A percentile compares a stretch with the other conserved stretches of the same genome.
phyloP scores from a whole-genome alignment of 768 basidiomycete genomes.

The Hypsizygus marmoreus region DNA sequence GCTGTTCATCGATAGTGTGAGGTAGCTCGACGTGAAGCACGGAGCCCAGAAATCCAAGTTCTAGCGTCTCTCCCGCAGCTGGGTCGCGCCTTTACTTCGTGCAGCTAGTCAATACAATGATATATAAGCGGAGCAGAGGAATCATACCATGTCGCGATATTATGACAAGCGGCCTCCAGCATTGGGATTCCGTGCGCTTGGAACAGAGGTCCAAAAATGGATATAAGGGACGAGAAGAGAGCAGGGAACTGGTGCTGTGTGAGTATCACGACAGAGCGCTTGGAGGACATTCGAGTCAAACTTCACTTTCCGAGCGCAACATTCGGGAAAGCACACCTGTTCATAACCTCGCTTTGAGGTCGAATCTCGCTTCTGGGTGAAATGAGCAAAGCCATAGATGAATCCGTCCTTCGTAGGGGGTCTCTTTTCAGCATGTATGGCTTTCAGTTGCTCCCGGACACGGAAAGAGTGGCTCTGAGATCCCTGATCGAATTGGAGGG shows the following conservation, averaged over 20 bases:
- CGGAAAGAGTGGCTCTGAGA: conserved; percentile 86
- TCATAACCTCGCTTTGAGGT: conserved; percentile 76
- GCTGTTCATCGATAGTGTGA: conserved; percentile 66
- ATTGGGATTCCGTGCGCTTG: conserved; percentile 75
- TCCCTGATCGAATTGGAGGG: conserved; percentile 81
- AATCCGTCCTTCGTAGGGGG: conserved; percentile 59
- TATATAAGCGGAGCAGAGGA: background rate
- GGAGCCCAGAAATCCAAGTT: conserved; percentile 83
- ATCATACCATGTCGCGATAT: conserved; percentile 80
- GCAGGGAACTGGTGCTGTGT: conserved; percentile 81
- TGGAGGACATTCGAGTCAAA: conserved; percentile 6
- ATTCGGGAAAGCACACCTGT: conserved; percentile 50
- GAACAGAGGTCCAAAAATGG: conserved; percentile 74
- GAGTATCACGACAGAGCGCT: conserved; percentile 83
- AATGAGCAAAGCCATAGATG: conserved; percentile 78
- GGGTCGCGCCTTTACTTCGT: conserved; percentile 80
- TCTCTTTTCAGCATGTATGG: conserved; percentile 28
- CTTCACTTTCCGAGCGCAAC: conserved; percentile 4
- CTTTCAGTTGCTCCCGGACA: conserved; percentile 53
- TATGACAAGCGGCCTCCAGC: conserved; percentile 84
- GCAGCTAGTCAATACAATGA: conserved; percentile 25
- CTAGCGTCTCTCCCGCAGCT: conserved; percentile 60
- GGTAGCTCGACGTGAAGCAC: conserved; percentile 77
- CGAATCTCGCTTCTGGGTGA: conserved; percentile 68
- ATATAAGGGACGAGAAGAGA: conserved; percentile 70